A percentile compares a stretch with the other conserved stretches of the same genome.
phyloP scores from a whole-genome alignment of 2,329 filamentous ascomycete species.

The Ophiobolus disseminans region DNA sequence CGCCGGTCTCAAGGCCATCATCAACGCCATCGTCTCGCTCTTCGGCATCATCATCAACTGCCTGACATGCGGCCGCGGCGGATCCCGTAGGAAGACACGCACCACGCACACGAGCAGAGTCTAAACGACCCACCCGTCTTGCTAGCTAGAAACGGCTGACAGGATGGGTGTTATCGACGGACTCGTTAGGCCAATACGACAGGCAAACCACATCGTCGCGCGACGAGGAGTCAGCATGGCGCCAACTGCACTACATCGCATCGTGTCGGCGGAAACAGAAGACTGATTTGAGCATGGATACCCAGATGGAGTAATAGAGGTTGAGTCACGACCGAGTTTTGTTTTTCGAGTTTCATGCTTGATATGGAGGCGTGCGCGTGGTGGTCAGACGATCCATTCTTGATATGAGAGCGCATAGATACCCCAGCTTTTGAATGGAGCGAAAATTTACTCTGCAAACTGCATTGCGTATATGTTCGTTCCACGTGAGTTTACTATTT shows the following conservation, averaged over 20 bases:
- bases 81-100: conserved; percentile 47
- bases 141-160: conserved; percentile 13
- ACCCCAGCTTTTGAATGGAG: conserved; percentile 29
- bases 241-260: not conserved
- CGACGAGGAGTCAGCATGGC: not conserved
- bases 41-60: conserved; percentile 59
- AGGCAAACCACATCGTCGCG: not conserved
- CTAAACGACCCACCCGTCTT: conserved; percentile 34
- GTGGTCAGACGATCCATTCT: not conserved
- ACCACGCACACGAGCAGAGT: conserved; percentile 49
- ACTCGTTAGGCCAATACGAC: not conserved
- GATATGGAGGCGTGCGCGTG: not conserved
- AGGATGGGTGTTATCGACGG: conserved; percentile 9
- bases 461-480: too few relatives aligned
- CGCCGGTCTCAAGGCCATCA: conserved; percentile 54
- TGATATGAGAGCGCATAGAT: conserved; percentile 28
- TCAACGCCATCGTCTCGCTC: conserved; percentile 58
- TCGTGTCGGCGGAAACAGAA: not conserved
- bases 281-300: not conserved
- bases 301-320: not conserved
- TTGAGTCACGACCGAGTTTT: not conserved
- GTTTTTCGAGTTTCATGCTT: not conserved
- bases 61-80: conserved; percentile 57
- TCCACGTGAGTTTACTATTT: too few relatives aligned
- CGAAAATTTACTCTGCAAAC: conserved; percentile 15